These are phyloP conservation scores for Xylariaceae sp. DNA, from an alignment of 2,329 filamentous ascomycete genomes.

Conservation along the genomic window DNA sequence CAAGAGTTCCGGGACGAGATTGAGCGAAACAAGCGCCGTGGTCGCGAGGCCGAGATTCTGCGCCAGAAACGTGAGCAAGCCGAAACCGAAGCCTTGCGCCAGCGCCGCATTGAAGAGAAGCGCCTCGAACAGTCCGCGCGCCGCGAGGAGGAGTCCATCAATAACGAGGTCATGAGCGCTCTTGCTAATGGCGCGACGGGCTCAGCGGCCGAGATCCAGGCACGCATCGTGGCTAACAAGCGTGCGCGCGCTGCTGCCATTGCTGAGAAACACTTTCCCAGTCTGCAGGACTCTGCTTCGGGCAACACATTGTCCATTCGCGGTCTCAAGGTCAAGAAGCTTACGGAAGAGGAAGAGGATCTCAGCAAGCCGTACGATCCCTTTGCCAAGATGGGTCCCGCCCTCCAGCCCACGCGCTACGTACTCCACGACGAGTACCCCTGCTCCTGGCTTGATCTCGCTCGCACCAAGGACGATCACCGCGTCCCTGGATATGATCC, in stretches of 20 bases:
- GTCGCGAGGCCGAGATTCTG: constrained; percentile 51
- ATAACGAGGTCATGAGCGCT: constrained; percentile 64
- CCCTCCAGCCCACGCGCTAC: constrained; percentile 62
- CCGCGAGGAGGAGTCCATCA: constrained; percentile 55
- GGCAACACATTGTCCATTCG: constrained; percentile 59
- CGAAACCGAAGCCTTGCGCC: constrained; percentile 61
- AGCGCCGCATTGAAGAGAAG: constrained; percentile 57
- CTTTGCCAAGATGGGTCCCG: constrained; percentile 62
- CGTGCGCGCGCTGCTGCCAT: constrained; percentile 56
- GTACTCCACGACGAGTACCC: constrained; percentile 61
- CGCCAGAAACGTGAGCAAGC: constrained; percentile 52
- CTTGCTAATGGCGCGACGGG: constrained; percentile 57
- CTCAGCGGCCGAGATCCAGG: constrained; percentile 53
- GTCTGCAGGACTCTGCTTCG: constrained; percentile 30
- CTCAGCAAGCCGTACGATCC: constrained; percentile 79
- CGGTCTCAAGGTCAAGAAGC: constrained; percentile 64
- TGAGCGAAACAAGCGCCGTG: constrained; percentile 54
- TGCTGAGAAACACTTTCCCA: constrained; percentile 31
- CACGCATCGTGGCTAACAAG: constrained; percentile 67
- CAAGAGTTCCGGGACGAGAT: constrained; percentile 65
- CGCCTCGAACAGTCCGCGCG: constrained; percentile 68
- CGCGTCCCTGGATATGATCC: constrained; percentile 78
- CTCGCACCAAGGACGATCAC: constrained; percentile 60
- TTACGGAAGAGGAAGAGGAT: constrained; percentile 49
- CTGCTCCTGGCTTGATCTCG: constrained; percentile 65